phyloP scores from a whole-genome alignment of 73 alveolate genomes.

The Paramecium tetraurelia region DNA sequence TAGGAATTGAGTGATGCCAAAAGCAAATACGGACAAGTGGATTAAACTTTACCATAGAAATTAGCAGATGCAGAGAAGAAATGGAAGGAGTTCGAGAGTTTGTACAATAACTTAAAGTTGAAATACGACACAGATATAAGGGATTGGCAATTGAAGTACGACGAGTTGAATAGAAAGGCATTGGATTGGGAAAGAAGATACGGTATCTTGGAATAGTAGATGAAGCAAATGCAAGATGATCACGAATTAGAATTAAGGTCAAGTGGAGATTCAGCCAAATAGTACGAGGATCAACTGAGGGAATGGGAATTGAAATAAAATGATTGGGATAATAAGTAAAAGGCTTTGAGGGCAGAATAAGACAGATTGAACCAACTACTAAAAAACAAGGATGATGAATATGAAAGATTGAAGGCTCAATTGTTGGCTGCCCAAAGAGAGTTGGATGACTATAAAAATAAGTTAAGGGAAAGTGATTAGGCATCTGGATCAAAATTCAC shows the following conservation, averaged over 20 bases:
- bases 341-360: background rate
- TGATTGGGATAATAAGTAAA: background rate
- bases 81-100: conserved; percentile 20
- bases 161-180: background rate
- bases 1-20: background rate
- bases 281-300: background rate
- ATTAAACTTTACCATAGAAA: background rate
- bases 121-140: background rate
- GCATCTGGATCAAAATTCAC: conserved; percentile 10
- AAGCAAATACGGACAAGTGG: background rate
- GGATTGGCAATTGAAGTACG: conserved; percentile 1
- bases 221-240: background rate
- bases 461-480: background rate
- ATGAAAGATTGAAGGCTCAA: background rate
- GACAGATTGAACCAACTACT: background rate
- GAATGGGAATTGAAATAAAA: background rate
- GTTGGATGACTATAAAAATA: background rate
- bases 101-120: background rate
- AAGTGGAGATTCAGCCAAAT: background rate
- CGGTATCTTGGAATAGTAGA: background rate
- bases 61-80: conserved; percentile 35
- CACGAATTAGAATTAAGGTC: background rate
- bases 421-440: background rate
- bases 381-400: conserved; percentile 20
- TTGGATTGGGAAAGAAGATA: conserved; percentile 40